These are phyloP conservation scores for Triticum dicoccoides DNA, from an alignment of 176 grass and related monocot genomes.

Conservation along the genomic window DNA sequence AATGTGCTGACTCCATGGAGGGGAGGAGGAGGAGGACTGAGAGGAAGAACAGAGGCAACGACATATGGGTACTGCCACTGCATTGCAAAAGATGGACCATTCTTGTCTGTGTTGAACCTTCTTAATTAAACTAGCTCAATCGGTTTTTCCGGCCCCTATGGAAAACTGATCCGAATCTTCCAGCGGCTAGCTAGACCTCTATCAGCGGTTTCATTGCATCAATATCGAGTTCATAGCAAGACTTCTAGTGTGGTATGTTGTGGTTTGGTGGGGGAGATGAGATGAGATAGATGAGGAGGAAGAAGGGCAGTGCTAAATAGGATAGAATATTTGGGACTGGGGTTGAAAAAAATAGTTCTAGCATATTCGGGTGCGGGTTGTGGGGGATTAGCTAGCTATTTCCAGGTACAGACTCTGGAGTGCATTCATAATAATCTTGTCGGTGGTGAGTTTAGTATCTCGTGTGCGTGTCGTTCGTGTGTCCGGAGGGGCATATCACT, in stretches of 20 bases:
- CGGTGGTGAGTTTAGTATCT: neutral
- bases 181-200: neutral
- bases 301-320: conserved; percentile 9
- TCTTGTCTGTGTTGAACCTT: neutral
- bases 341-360: neutral
- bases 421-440: conserved; percentile 31
- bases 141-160: neutral
- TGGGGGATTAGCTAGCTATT: neutral
- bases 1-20: conserved; percentile 21
- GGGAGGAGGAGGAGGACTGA: conserved; percentile 22
- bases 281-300: neutral
- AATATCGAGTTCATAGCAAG: neutral
- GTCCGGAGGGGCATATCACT: too few species aligned
- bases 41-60: conserved; percentile 38
- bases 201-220: neutral
- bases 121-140: conserved; percentile 1
- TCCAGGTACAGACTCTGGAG: conserved; percentile 14
- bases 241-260: neutral
- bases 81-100: conserved; percentile 50
- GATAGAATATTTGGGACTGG: conserved; percentile 10
- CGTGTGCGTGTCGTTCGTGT: too few species aligned
- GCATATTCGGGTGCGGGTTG: neutral
- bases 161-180: neutral
- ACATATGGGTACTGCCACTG: neutral
- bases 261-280: neutral